Evolutionary conservation across 2,329 filamentous ascomycete genomes (phyloP), one percentile per base, ranked within the genome.

Genomic region (Phialocephala subalpina): DNA sequence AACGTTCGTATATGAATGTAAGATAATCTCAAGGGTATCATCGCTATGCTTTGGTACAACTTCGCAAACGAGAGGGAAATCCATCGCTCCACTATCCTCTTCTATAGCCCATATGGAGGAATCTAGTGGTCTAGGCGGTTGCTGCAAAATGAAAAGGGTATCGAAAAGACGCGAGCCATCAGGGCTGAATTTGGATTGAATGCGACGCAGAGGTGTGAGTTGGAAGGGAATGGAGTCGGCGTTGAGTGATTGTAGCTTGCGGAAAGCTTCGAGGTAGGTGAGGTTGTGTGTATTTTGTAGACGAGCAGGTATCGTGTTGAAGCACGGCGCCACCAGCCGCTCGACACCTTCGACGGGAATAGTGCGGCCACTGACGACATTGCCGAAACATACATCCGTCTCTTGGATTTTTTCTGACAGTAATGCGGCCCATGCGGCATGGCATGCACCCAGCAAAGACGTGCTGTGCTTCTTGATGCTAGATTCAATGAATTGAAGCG

Each of bases 231-330:
- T 72, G 1, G 89, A 78, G 0, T 89, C 82, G 0, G 86, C 79
- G 73, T 92, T 94, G 29, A 87, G 62, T 3, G 55, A 49, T 61
- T 78, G 75, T 1, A 77, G 56, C 16, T 69, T 70, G 47, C 75
- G 68, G 53, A 76, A 77, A 16, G 74, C 72, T 65, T 77, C 76
- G 1, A 77, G 63, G 45, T 76, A 76, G 14, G 73, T 71, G 33
- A 74, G 75, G 0, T 78, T 77, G 60, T 94, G 90, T 2, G 93
- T 82, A 2, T 80, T 76, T 64, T 84, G 86, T 29, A 91, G 79
- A 29, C 93, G 86, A 1, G 94, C 75, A 0, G 94, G 93, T 14
- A 97, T 79, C 0, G 94, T 97, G 75, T 97, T 97, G 82, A 97
- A 97, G 76, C 93, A 97, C 0, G 94, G 94, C 0, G 92, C 93